Evolutionary conservation across 139 green algal genomes (phyloP).

Genomic region (Chlorella sp.): DNA sequence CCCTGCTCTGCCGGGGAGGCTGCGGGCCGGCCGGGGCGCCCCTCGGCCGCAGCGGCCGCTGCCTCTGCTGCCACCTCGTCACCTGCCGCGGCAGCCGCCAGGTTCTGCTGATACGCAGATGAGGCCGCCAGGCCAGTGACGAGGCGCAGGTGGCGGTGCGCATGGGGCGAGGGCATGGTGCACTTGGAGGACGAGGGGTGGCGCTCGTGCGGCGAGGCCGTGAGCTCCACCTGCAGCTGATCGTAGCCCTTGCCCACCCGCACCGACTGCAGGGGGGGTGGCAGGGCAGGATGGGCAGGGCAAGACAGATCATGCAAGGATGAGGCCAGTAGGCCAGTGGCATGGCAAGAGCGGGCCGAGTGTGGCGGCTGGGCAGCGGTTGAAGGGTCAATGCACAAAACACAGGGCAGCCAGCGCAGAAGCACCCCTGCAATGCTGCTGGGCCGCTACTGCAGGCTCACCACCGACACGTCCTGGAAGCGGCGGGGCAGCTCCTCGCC

Average conservation of each 20-base stretch:
- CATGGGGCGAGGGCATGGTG: slow-evolving; percentile 65
- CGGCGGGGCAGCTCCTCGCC: slow-evolving; percentile 46
- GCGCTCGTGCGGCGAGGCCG: slow-evolving; percentile 59
- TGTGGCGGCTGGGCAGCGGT: not conserved
- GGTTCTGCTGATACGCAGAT: not conserved
- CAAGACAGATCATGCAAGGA: not conserved
- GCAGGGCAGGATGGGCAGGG: not conserved
- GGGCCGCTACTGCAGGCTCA: not conserved
- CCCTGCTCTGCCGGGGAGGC: not conserved
- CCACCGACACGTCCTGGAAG: slow-evolving; percentile 39
- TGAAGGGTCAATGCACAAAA: not conserved
- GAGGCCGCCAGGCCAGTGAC: slow-evolving; percentile 50
- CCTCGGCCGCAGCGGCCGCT: not conserved
- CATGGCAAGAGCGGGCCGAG: not conserved
- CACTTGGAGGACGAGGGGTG: slow-evolving; percentile 62
- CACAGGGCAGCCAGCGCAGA: not conserved
- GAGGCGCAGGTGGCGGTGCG: slow-evolving; percentile 77
- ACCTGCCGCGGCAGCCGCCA: not conserved
- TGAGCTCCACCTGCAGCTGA: slow-evolving; percentile 63
- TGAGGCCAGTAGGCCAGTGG: not conserved
- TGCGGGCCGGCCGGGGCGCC: not conserved
- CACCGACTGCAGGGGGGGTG: not conserved
- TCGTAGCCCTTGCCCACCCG: slow-evolving; percentile 65
- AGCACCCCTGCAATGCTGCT: not conserved
- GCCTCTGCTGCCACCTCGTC: slow-evolving; percentile 18